Evolutionary conservation across 306 rosid genomes (phyloP).

Genomic region (Parietaria judaica): DNA sequence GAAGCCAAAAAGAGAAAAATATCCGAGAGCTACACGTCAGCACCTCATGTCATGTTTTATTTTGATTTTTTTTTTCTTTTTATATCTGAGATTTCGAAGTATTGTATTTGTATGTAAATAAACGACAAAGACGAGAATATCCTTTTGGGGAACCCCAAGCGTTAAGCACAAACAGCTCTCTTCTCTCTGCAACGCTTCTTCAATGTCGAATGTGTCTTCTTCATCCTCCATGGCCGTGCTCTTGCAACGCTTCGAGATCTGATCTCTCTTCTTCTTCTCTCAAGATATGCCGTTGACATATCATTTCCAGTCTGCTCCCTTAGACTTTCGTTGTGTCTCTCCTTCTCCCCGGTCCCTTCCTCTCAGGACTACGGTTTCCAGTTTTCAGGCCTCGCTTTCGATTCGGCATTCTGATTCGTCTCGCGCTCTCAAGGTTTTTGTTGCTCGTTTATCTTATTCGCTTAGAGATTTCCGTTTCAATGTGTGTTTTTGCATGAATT

Average conservation of each 20-base stretch:
- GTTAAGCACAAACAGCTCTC: too few relatives aligned
- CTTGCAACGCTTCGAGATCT: slow-evolving; percentile 27
- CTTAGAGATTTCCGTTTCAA: not conserved
- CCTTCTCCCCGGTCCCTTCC: slow-evolving; percentile 7
- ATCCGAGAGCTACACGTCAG: not conserved
- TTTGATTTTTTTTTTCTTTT: not conserved
- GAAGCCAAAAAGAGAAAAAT: too few relatives aligned
- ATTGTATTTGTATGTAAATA: not conserved
- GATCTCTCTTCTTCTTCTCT: not conserved
- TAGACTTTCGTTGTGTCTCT: slow-evolving; percentile 12
- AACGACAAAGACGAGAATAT: too few relatives aligned
- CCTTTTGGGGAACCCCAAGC: too few relatives aligned
- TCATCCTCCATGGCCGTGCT: slow-evolving; percentile 13
- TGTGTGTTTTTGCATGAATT: not conserved
- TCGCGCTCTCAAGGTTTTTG: slow-evolving; percentile 13
- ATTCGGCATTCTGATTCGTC: not conserved
- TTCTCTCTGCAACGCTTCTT: too few relatives aligned
- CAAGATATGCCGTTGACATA: not conserved
- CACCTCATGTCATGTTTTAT: too few relatives aligned
- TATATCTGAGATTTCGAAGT: not conserved
- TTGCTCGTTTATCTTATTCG: not conserved
- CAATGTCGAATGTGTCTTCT: not conserved
- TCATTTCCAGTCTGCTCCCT: not conserved
- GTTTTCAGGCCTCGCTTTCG: slow-evolving; percentile 14
- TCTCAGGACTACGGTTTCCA: slow-evolving; percentile 13